Conservation (phyloP, 2,329 filamentous ascomycete genomes). For the Fusarium musae region DNA sequence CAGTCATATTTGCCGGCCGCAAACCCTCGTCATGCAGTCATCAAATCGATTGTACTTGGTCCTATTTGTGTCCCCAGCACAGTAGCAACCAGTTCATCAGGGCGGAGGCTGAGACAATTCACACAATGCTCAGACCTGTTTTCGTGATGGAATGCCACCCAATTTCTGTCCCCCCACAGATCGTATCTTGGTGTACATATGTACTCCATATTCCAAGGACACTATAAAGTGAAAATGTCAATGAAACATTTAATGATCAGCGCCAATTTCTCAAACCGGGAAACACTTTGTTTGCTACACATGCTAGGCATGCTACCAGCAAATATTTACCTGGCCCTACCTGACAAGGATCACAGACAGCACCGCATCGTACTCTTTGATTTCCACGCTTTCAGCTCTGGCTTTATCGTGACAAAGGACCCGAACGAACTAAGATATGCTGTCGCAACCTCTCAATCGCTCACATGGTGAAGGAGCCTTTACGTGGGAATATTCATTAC, state of each 20-base stretch:
- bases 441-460: neutral
- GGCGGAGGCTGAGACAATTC: neutral
- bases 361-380: neutral
- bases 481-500: neutral
- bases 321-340: neutral
- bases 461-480: neutral
- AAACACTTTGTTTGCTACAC: neutral
- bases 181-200: neutral
- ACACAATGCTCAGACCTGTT: neutral
- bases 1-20: neutral
- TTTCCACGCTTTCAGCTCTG: neutral
- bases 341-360: neutral
- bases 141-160: constrained; percentile 2
- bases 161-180: neutral
- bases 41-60: neutral
- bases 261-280: neutral
- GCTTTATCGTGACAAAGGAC: neutral
- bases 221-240: neutral
- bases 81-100: neutral
- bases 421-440: neutral
- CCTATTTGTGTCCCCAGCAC: neutral
- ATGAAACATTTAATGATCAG: constrained; percentile 15
- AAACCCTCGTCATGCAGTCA: neutral
- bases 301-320: neutral
- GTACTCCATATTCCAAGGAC: neutral